Percentiles rank a stretch among this genome's conserved stretches.
These are phyloP conservation scores for Podila epigama DNA, from an alignment of 192 early-diverging fungal species.

Conservation along the genomic window DNA sequence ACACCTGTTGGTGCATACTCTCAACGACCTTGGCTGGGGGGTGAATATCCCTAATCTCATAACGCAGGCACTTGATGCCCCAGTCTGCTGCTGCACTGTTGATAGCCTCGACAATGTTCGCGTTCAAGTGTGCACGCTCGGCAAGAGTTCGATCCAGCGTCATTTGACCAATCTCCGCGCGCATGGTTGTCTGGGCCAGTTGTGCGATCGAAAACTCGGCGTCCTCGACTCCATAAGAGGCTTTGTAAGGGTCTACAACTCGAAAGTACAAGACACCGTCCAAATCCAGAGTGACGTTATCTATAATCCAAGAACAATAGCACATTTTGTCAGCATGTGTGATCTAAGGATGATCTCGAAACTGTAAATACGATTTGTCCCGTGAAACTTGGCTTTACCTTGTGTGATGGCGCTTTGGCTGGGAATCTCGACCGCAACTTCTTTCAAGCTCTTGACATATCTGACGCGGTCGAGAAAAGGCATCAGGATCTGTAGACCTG, in stretches of 20 bases:
- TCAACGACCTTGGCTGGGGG: constrained; percentile 94
- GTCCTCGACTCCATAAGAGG: constrained; percentile 94
- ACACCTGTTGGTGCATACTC: constrained; percentile 98
- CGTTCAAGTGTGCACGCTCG: constrained; percentile 91
- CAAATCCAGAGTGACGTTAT: constrained; percentile 95
- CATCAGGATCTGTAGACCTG: constrained; percentile 89
- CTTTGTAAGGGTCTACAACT: constrained; percentile 92
- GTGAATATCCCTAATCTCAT: constrained; percentile 96
- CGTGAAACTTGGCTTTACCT: constrained; percentile 44
- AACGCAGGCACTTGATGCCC: constrained; percentile 96
- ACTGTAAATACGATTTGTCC: neutral
- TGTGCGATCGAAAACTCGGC: constrained; percentile 95
- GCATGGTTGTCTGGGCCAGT: constrained; percentile 99
- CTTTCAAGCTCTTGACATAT: constrained; percentile 96
- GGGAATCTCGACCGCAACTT: constrained; percentile 92
- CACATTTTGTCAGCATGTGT: neutral
- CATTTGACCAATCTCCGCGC: constrained; percentile 98
- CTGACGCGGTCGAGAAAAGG: constrained; percentile 88
- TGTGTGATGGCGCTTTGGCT: constrained; percentile 92
- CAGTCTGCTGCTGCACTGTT: constrained; percentile 92
- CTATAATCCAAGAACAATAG: constrained; percentile 52
- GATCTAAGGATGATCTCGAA: too few species aligned
- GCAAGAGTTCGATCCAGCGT: constrained; percentile 95
- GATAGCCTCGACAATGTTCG: constrained; percentile 94
- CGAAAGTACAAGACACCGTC: constrained; percentile 98